Evolutionary conservation across 768 basidiomycete genomes (phyloP).

Genomic region (Calocybe gangraenosa): DNA sequence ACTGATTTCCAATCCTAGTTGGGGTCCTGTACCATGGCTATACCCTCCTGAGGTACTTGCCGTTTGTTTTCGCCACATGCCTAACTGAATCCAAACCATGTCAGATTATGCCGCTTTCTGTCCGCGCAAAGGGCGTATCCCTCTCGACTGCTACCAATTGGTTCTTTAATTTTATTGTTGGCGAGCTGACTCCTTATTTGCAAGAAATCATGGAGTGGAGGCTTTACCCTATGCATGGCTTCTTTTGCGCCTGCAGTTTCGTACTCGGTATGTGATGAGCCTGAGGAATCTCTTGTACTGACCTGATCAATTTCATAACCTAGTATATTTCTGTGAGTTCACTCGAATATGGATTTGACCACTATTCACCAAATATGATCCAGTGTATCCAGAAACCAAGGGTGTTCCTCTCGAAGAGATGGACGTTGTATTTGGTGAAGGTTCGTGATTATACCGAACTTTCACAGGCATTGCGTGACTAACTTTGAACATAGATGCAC

Average conservation of each 20-base stretch:
- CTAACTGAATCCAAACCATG: constrained; percentile 2
- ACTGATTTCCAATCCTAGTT: constrained; percentile 32
- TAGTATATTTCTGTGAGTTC: constrained; percentile 74
- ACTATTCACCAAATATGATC: constrained; percentile 8
- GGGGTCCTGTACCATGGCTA: constrained; percentile 88
- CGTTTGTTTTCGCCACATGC: not conserved
- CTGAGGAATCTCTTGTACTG: too few species aligned
- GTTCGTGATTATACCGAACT: constrained; percentile 26
- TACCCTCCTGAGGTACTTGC: constrained; percentile 75
- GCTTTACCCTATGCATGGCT: constrained; percentile 93
- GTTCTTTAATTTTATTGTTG: constrained; percentile 89
- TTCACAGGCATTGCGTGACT: not conserved
- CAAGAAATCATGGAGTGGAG: constrained; percentile 89
- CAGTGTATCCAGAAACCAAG: constrained; percentile 85
- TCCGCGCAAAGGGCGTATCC: constrained; percentile 95
- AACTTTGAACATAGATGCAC: constrained; percentile 23
- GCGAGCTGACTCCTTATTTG: constrained; percentile 80
- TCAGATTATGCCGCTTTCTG: constrained; percentile 84
- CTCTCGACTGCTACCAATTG: constrained; percentile 88
- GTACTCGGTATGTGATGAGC: constrained; percentile 52
- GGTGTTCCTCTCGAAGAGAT: constrained; percentile 88
- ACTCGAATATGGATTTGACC: not conserved
- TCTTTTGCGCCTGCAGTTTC: constrained; percentile 86
- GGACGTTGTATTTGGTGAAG: constrained; percentile 89
- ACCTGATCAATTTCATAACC: not conserved